Evolutionary conservation across 177 flowering plant genomes (phyloP), one percentile per base, ranked within the genome.

Genomic region (Vitis hybrid): DNA sequence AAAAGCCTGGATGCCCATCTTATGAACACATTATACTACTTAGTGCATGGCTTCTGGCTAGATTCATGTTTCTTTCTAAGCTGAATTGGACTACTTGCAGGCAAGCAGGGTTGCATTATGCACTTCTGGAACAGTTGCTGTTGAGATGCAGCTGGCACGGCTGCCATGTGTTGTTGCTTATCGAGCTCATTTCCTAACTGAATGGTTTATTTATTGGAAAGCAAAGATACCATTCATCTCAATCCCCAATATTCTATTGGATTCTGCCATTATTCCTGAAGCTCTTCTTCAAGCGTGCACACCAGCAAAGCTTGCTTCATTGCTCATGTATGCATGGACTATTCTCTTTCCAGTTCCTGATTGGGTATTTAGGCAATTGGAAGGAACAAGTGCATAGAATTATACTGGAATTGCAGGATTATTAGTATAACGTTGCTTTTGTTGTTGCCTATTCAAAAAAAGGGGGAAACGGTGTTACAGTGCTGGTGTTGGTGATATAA

Each of bases 81-180:
- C 46, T 65, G 48, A 58, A 7, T 62, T 57, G 32, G 60, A 72
- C 68, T 59, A 32, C 30, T 69, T 78, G 76, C 96, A 95, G 99
- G 98, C 96, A 74, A 95, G 99, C 75, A 77, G 35, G 54, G 92
- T 87, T 66, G 97, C 98, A 9, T 77, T 93, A 69, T 87, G 92
- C 76, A 88, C 99, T 66, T 90, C 99, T 4, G 99, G 99, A 56
- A 90, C 99, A 12, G 97, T 89, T 64, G 91, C 91, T 61, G 56
- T 93, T 75, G 99, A 95, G 80, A 68, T 95, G 80, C 99, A 91
- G 73, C 97, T 95, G 71, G 92, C 99, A 54, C 81, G 87, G 68
- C 75, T 95, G 52, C 98, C 99, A 62, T 91, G 94, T 77, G 81
- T 91, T 54, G 88, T 91, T 69, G 91, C 97, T 35, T 95, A 93